Evolutionary conservation across 352 stramenopile species (phyloP).

Genomic region (Phytopythium boreale): DNA sequence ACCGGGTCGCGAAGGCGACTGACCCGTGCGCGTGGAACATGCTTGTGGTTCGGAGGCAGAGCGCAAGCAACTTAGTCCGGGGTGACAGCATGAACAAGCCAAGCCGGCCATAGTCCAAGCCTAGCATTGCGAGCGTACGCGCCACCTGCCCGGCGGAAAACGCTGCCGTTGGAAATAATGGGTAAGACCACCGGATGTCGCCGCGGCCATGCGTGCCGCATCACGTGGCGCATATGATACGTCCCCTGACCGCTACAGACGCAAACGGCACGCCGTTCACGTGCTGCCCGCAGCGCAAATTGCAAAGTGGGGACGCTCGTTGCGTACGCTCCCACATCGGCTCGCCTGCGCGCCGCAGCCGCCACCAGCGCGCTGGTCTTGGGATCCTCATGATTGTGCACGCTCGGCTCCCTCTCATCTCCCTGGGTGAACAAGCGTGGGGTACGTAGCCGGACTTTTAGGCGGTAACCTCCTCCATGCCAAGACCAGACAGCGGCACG

Average conservation of each 20-base stretch:
- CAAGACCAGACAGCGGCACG: background rate
- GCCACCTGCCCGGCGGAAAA: background rate
- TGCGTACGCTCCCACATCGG: slow-evolving; percentile 9
- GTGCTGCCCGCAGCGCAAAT: background rate
- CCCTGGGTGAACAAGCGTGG: background rate
- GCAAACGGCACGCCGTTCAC: background rate
- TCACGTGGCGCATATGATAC: background rate
- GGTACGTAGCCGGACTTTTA: background rate
- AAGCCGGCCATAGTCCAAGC: too few relatives aligned
- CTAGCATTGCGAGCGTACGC: slow-evolving; percentile 12
- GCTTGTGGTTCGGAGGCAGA: background rate
- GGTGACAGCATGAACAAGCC: background rate
- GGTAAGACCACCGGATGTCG: slow-evolving; percentile 5
- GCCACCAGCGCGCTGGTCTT: background rate
- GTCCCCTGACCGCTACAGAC: background rate
- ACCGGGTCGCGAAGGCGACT: background rate
- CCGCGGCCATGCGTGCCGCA: background rate
- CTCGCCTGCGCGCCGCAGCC: background rate
- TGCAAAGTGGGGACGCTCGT: background rate
- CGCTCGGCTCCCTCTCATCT: background rate
- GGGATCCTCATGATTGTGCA: slow-evolving; percentile 1
- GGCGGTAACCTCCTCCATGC: background rate
- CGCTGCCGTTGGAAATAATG: background rate
- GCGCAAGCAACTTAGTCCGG: too few relatives aligned
- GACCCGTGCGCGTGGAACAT: background rate